phyloP scores from a whole-genome alignment of 768 basidiomycete genomes.

The Pulveroboletus ravenelii region DNA sequence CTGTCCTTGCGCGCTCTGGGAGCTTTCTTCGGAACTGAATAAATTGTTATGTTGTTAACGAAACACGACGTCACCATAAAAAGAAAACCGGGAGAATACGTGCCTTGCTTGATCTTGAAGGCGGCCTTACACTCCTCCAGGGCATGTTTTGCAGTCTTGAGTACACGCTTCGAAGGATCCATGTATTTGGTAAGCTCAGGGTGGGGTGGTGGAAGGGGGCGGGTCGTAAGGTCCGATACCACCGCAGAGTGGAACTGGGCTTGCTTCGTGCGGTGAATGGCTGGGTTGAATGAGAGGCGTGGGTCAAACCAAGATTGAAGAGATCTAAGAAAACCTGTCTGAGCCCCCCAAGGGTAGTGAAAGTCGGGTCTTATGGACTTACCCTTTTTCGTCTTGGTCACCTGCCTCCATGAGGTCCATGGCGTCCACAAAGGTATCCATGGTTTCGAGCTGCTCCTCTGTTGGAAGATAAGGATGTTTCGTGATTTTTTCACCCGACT shows the following conservation, averaged over 20 bases:
- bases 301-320: slow-evolving; percentile 74
- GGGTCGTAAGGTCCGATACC: slow-evolving; percentile 61
- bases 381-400: slow-evolving; percentile 76
- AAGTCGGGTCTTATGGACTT: slow-evolving; percentile 13
- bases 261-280: slow-evolving; percentile 88
- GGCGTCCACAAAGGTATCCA: slow-evolving; percentile 83
- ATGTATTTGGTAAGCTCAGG: slow-evolving; percentile 82
- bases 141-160: slow-evolving; percentile 54
- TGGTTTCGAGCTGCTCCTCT: slow-evolving; percentile 66
- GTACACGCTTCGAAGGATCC: slow-evolving; percentile 63
- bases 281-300: slow-evolving; percentile 77
- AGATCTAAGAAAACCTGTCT: slow-evolving; percentile 38
- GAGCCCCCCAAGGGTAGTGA: neutral
- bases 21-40: slow-evolving; percentile 60
- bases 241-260: slow-evolving; percentile 87
- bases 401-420: slow-evolving; percentile 83
- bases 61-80: neutral
- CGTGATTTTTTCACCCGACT: slow-evolving; percentile 65
- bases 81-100: slow-evolving; percentile 9
- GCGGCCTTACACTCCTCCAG: slow-evolving; percentile 56
- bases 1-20: slow-evolving; percentile 55
- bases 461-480: slow-evolving; percentile 85
- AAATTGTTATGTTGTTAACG: neutral
- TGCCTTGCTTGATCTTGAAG: slow-evolving; percentile 80
- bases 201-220: slow-evolving; percentile 83